Evolutionary conservation across 1,284 basidiomycete species (phyloP).

Genomic region (Athelia psychrophila): DNA sequence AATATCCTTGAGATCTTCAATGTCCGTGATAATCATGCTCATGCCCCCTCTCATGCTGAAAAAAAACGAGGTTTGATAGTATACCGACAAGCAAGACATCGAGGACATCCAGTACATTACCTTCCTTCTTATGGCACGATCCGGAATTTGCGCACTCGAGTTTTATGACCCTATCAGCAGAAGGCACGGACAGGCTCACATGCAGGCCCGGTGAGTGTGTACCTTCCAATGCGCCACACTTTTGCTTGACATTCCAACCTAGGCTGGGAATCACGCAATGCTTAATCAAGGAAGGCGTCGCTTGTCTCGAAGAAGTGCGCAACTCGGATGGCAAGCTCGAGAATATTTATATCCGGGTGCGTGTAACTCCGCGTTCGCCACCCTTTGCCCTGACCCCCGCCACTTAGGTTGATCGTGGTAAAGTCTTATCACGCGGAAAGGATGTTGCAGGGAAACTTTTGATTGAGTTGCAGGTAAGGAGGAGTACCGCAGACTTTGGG

Average conservation of each 20-base stretch:
- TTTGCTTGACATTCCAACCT: background rate
- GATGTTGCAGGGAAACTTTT: conserved; percentile 69
- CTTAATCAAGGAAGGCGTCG: conserved; percentile 70
- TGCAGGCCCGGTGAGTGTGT: conserved; percentile 71
- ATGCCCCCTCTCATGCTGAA: too few relatives aligned
- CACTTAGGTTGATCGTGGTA: conserved; percentile 63
- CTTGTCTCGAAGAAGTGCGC: conserved; percentile 55
- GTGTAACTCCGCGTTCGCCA: conserved; percentile 18
- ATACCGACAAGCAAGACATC: conserved; percentile 61
- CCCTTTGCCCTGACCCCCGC: background rate
- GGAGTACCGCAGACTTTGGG: conserved; percentile 78
- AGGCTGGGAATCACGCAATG: conserved; percentile 81
- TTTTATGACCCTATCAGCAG: conserved; percentile 77
- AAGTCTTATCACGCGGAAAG: conserved; percentile 62
- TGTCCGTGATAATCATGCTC: conserved; percentile 35
- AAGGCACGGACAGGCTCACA: conserved; percentile 91
- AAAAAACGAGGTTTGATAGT: too few relatives aligned
- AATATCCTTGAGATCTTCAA: conserved; percentile 77
- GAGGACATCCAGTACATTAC: conserved; percentile 79
- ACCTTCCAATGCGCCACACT: conserved; percentile 1
- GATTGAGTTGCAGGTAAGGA: conserved; percentile 76
- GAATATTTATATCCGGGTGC: conserved; percentile 67
- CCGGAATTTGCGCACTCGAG: conserved; percentile 76
- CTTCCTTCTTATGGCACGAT: conserved; percentile 83
- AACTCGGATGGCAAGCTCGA: conserved; percentile 53